Percentiles rank a stretch among this genome's conserved stretches.
Evolutionary conservation across 139 green algal genomes (phyloP).

Genomic region (Picochlorum sp.): DNA sequence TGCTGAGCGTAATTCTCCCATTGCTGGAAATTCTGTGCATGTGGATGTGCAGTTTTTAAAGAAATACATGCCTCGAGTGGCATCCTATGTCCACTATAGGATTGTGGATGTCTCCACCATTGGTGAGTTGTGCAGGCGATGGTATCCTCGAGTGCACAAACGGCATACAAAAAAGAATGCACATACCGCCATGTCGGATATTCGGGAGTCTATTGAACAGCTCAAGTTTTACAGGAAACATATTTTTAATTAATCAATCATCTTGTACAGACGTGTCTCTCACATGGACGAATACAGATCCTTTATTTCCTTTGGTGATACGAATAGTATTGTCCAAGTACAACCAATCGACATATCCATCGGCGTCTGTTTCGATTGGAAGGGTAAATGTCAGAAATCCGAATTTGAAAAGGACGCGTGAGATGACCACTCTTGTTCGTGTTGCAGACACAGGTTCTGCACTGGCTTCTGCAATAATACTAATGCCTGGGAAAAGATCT

Average conservation of each 20-base stretch:
- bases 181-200: conserved; percentile 85
- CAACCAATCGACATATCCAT: conserved; percentile 69
- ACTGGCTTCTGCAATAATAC: conserved; percentile 43
- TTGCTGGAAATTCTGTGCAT: conserved; percentile 80
- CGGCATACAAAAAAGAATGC: conserved; percentile 51
- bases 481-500: conserved; percentile 29
- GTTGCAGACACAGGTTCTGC: conserved; percentile 24
- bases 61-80: conserved; percentile 73
- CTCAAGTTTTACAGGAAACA: conserved; percentile 66
- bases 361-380: conserved; percentile 16
- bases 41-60: conserved; percentile 80
- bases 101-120: conserved; percentile 88
- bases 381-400: conserved; percentile 35
- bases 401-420: conserved; percentile 30
- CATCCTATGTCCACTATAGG: conserved; percentile 68
- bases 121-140: conserved; percentile 58
- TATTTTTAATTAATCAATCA: conserved; percentile 55
- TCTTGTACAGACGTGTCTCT: conserved; percentile 7
- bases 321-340: conserved; percentile 65
- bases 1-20: conserved; percentile 6
- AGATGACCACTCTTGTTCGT: conserved; percentile 45
- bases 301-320: conserved; percentile 60
- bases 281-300: conserved; percentile 32
- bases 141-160: conserved; percentile 43
- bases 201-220: conserved; percentile 78